Base-by-base conservation (phyloP, 1,284 basidiomycete genomes). In the Ceratorhiza oryzae-sativae region DNA sequence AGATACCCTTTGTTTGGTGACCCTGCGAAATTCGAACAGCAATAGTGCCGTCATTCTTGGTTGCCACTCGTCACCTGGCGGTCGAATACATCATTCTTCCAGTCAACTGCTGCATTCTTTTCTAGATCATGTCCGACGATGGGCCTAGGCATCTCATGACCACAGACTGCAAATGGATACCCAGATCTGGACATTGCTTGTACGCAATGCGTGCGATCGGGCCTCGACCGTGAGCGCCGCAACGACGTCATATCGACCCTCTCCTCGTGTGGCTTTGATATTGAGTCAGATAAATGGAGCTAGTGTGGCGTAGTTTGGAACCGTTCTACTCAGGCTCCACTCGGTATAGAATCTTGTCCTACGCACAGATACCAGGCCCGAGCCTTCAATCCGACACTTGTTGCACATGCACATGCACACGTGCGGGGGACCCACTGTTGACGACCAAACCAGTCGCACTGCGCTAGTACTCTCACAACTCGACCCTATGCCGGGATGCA, bases 341-440 rank as follows among this genome's bases (percentile, higher is more conserved):
- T n/a, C 15, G 4, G 32, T 56, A 36, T 56, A 56, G 55, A 8
- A 56, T 10, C n/a, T n/a, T 56, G n/a, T 56, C 55, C 10, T 30
- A 34, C 55, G 55, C 55, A 56, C 34, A 56, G 55, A 56, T 56
- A 56, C 2, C n/a, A n/a, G n/a, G n/a, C n/a, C n/a, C n/a, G n/a
- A n/a, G n/a, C n/a, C 32, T 10, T 56, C 36, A 39, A 39, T 6
- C 2, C 9, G 34, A 39, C 10, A 34, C 55, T 56, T 39, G n/a
- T n/a, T 34, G 34, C n/a, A 56, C 55, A 56, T 39, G 55, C 34
- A 34, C 34, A 56, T 36, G 6, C 51, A 55, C 51, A 5, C 34
- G 30, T 34, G n/a, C n/a, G 42, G n/a, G n/a, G n/a, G n/a, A n/a
- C n/a, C n/a, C n/a, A n/a, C n/a, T n/a, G n/a, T n/a, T n/a, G n/a